Evolutionary conservation across 345 rosid genomes (phyloP).

Genomic region (Salix arbutifolia): DNA sequence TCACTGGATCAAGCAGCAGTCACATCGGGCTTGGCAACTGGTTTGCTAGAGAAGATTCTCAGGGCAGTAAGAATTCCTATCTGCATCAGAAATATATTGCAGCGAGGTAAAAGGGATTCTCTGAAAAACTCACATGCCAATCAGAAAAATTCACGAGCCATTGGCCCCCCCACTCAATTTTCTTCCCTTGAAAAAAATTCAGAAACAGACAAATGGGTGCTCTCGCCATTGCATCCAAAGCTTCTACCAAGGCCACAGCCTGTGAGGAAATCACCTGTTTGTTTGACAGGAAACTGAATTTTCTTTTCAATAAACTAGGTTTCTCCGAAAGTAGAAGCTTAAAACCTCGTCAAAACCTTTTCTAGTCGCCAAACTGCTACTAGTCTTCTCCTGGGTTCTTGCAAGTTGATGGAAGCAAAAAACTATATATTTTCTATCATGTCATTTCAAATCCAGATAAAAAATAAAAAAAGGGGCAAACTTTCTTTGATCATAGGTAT

Average conservation of each 20-base stretch:
- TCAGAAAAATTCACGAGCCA: not conserved
- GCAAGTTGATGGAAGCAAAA: too few species aligned
- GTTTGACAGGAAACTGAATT: not conserved
- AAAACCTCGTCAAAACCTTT: not conserved
- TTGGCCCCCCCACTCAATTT: not conserved
- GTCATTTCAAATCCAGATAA: not conserved
- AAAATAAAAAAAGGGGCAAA: not conserved
- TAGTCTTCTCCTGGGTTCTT: too few species aligned
- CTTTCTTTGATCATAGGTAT: not conserved
- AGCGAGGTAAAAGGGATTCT: slow-evolving; percentile 1
- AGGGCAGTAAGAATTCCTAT: not conserved
- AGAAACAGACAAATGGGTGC: not conserved
- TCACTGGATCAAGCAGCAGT: too few species aligned
- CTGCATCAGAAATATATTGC: not conserved
- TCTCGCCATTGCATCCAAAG: not conserved
- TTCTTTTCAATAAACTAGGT: not conserved
- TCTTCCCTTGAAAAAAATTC: not conserved
- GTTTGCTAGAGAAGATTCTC: too few species aligned
- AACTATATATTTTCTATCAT: not conserved
- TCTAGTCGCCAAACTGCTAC: not conserved
- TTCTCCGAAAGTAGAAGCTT: not conserved
- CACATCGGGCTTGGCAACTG: too few species aligned
- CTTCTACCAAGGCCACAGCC: not conserved
- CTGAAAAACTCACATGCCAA: not conserved
- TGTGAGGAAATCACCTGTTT: not conserved